Base-by-base conservation (phyloP, 306 rosid species). In the Dalbergia cochinchinensis region DNA sequence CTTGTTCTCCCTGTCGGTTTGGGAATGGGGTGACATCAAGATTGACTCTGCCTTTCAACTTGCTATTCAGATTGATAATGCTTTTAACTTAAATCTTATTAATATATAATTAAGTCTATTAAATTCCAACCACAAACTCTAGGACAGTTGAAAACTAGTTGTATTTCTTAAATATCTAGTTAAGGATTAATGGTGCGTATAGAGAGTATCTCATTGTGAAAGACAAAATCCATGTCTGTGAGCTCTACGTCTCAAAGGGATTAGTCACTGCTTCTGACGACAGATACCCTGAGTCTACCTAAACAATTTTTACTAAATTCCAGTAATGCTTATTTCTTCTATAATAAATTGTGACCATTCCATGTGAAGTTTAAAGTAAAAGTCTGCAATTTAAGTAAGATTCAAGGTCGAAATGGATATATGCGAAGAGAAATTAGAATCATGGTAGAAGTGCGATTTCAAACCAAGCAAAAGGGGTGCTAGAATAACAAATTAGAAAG, bases 1-100 rank as follows among this genome's bases (percentile, higher is more conserved):
- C 81, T 62, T 44, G 42, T 44, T 63, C 64, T 42, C 57, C 26
- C 57, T 45, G 80, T 78, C 83, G 80, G 80, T 65, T 63, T 55
- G 15, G 71, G 64, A 60, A 65, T 10, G 35, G 18, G 48, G 47
- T 55, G 71, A 47, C 48, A 65, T 65, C 66, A 39, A 54, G 8
- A 22, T 67, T 31, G 35, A 5, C 45, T 68, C 3, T 66, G 44
- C 42, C 62, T 44, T 31, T 57, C 48, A 68, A 31, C 13, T 69
- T 59, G 62, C 19, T 7, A 3, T 45, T 62, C 68, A 41, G 33
- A 54, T 16, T 15, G 18, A 34, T 33, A 68, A 67, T n/a, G 11
- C n/a, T 69, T 58, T 77, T 15, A 11, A 45, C 35, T 53, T 16
- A 6, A 54, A 15, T 19, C 7, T 60, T 22, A 12, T 3, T 11